phyloP scores from a whole-genome alignment of 2,329 filamentous ascomycete species.

The Neofusicoccum parvum region DNA sequence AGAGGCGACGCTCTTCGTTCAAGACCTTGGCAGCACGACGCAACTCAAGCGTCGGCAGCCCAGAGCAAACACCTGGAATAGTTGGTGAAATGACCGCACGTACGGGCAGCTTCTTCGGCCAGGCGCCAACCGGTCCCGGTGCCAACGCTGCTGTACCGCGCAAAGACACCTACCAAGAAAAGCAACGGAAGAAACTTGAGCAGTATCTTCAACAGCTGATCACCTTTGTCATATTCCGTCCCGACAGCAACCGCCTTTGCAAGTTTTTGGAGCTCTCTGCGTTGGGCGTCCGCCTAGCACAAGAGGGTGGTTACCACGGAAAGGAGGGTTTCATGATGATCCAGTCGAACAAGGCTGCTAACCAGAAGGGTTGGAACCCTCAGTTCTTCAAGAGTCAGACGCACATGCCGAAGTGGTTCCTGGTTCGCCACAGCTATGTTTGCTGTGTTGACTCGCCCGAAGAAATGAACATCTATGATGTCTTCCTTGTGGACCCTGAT shows the following conservation, averaged over 20 bases:
- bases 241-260: conserved; percentile 93
- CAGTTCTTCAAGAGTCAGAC: conserved; percentile 50
- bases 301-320: conserved; percentile 94
- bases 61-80: conserved; percentile 30
- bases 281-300: conserved; percentile 86
- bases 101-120: conserved; percentile 44
- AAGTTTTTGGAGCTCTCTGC: conserved; percentile 95
- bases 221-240: conserved; percentile 92
- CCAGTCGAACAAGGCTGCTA: conserved; percentile 84
- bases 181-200: conserved; percentile 81
- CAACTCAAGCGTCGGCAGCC: conserved; percentile 56
- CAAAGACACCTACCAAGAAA: conserved; percentile 70
- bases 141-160: conserved; percentile 30
- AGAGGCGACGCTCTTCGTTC: conserved; percentile 50
- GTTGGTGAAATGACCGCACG: conserved; percentile 31
- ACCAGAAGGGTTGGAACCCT: conserved; percentile 74
- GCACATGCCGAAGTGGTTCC: conserved; percentile 93
- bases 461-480: conserved; percentile 98
- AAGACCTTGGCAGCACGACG: conserved; percentile 59
- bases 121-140: conserved; percentile 33
- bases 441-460: conserved; percentile 98
- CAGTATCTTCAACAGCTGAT: conserved; percentile 93
- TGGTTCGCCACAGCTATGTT: conserved; percentile 96
- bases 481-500: conserved; percentile 90
- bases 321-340: conserved; percentile 96